phyloP scores from a whole-genome alignment of 805 yeast species.

The Myxozyma mucilagina region DNA sequence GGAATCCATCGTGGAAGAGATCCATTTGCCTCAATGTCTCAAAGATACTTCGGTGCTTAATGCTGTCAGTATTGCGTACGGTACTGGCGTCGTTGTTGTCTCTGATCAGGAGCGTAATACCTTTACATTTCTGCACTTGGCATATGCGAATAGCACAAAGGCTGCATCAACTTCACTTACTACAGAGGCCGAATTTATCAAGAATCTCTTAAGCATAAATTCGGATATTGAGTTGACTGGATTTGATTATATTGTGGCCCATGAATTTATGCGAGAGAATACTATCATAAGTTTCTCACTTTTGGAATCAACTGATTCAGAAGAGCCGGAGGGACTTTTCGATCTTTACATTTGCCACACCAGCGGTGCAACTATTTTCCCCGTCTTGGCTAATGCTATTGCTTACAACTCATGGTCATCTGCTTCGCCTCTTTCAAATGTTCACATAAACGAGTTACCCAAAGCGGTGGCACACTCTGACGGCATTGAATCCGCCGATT shows the following conservation, averaged over 20 bases:
- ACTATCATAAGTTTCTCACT: slow-evolving; percentile 17
- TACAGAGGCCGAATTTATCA: slow-evolving; percentile 20
- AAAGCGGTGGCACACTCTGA: background rate
- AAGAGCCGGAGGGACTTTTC: slow-evolving; percentile 13
- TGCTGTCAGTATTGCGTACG: slow-evolving; percentile 8
- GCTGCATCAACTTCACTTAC: background rate
- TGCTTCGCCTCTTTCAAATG: slow-evolving; percentile 7
- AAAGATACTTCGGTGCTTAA: slow-evolving; percentile 3
- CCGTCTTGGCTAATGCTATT: slow-evolving; percentile 11
- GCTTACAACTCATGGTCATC: slow-evolving; percentile 17
- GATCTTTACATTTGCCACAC: slow-evolving; percentile 24
- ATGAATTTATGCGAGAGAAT: slow-evolving; percentile 7
- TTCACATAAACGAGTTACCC: background rate
- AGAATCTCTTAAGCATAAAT: background rate
- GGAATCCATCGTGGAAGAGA: slow-evolving; percentile 19
- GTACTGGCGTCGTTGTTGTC: slow-evolving; percentile 19
- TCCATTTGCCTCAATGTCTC: slow-evolving; percentile 17
- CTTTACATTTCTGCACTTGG: slow-evolving; percentile 21
- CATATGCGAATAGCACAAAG: slow-evolving; percentile 4
- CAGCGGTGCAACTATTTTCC: slow-evolving; percentile 25
- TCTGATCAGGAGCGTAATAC: slow-evolving; percentile 23
- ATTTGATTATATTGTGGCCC: slow-evolving; percentile 16
- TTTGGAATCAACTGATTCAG: slow-evolving; percentile 11
- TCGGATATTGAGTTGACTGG: background rate
- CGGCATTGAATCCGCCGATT: background rate